Evolutionary conservation across 2,329 filamentous ascomycete genomes (phyloP), one percentile per base, ranked within the genome.

Genomic region (Ophiostoma pallidulum): DNA sequence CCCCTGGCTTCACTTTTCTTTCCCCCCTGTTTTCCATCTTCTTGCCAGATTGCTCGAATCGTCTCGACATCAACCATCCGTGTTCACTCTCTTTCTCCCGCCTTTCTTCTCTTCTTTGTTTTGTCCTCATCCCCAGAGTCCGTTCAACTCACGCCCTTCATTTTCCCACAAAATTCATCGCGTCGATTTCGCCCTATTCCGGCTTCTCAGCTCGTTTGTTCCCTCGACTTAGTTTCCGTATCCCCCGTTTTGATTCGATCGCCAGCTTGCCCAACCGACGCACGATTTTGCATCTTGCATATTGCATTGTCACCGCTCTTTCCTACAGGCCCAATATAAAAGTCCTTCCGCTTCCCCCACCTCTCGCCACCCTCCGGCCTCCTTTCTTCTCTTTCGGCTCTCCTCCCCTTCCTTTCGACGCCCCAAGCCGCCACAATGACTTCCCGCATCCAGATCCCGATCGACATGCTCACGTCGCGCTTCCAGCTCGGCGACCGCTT

Each of bases 401-500:
- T 24, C 36, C 31, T 24, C 19, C 18, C 26, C 9, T 26, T 40
- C 12, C 29, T 42, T 28, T 18, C n/a, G n/a, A n/a, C 28, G 18
- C 33, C 41, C 33, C 10, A 38, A 35, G 14, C 45, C 32, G 31
- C 35, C 49, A 51, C 31, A 18, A 95, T 94, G 89, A 75, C 86
- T 18, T 45, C 42, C 58, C 81, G 87, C 66, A 87, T 97, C 62
- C 86, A 87, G 74, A 92, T 98, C 58, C 92, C 92, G 49, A 75
- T 97, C 60, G 90, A 95, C 66, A 80, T 84, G 61, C 71, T 97
- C 65, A 94, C 91, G 66, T 94, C 89, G 59, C 84, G 90, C 59
- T 78, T 97, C 65, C 92, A 92, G 70, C 70, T 95, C 53, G 71
- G 72, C 57, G 88, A 92, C 56, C 87, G 90, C 63, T 91, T 97